phyloP scores from a whole-genome alignment of 2,329 filamentous ascomycete genomes.

The Fusarium subtropicale region DNA sequence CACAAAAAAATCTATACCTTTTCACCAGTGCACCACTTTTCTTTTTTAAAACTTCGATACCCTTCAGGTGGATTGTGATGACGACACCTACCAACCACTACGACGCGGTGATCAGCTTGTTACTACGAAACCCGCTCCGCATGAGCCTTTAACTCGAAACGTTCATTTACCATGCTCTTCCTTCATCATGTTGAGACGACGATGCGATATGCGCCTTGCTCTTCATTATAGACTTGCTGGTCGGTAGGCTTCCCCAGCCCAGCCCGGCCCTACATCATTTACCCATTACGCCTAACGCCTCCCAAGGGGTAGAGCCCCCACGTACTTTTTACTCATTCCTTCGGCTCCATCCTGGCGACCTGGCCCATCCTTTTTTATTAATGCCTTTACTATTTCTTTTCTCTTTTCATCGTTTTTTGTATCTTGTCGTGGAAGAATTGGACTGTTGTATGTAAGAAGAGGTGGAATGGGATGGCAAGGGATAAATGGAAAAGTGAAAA shows the following conservation, averaged over 20 bases:
- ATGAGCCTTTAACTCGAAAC: conserved; percentile 43
- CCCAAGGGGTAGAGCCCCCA: conserved; percentile 46
- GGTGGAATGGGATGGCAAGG: conserved; percentile 37
- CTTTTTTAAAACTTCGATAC: conserved; percentile 51
- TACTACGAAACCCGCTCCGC: conserved; percentile 18
- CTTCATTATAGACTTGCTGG: conserved; percentile 47
- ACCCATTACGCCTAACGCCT: conserved; percentile 41
- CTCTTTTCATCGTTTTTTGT: conserved; percentile 41
- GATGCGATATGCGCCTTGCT: conserved; percentile 39
- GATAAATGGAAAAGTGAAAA: conserved; percentile 24
- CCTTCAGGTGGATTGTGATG: conserved; percentile 49
- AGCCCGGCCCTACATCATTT: conserved; percentile 39
- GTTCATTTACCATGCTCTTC: conserved; percentile 39
- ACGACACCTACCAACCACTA: conserved; percentile 40
- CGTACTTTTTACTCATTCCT: conserved; percentile 40
- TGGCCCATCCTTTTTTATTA: conserved; percentile 45
- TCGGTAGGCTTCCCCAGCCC: conserved; percentile 31
- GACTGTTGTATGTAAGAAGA: conserved; percentile 39
- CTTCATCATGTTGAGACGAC: conserved; percentile 40
- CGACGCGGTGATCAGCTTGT: conserved; percentile 34
- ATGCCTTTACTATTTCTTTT: conserved; percentile 39
- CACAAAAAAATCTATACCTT: conserved; percentile 38
- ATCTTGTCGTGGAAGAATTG: conserved; percentile 29
- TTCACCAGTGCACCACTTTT: conserved; percentile 41
- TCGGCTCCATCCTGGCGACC: conserved; percentile 48